Conservation (phyloP, 1,139 yeast species). For the Yamadazyma conglobata region DNA sequence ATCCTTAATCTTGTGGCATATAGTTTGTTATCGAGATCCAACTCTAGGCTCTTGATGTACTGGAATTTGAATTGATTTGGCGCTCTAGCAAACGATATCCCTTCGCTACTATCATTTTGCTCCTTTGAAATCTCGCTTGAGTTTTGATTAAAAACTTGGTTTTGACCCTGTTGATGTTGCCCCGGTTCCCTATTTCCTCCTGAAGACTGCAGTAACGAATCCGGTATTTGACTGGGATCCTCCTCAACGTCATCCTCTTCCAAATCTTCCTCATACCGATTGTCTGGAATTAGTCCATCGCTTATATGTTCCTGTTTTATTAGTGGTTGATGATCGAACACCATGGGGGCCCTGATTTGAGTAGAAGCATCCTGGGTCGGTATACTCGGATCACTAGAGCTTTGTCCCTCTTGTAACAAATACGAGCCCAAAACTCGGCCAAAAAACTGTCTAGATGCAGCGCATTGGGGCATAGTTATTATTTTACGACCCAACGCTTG, state of each 20-base stretch:
- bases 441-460: neutral
- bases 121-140: too few relatives aligned
- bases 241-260: constrained; percentile 7
- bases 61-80: constrained; percentile 1
- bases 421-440: neutral
- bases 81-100: constrained; percentile 7
- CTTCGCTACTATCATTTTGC: constrained; percentile 1
- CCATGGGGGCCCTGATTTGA: constrained; percentile 1
- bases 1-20: constrained; percentile 18
- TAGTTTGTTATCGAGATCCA: constrained; percentile 14
- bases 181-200: too few relatives aligned
- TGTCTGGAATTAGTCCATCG: constrained; percentile 17
- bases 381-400: neutral
- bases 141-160: too few relatives aligned
- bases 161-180: too few relatives aligned
- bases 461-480: neutral
- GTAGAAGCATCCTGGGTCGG: constrained; percentile 2
- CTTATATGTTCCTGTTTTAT: too few relatives aligned
- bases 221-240: constrained; percentile 4
- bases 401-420: neutral
- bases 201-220: constrained; percentile 3
- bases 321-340: too few relatives aligned
- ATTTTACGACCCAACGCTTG: constrained; percentile 2
- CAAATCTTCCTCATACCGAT: constrained; percentile 15
- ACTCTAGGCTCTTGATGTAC: constrained; percentile 4